These are phyloP conservation scores for Ogataea wickerhamii DNA, from an alignment of 805 yeast species.

Conservation along the genomic window DNA sequence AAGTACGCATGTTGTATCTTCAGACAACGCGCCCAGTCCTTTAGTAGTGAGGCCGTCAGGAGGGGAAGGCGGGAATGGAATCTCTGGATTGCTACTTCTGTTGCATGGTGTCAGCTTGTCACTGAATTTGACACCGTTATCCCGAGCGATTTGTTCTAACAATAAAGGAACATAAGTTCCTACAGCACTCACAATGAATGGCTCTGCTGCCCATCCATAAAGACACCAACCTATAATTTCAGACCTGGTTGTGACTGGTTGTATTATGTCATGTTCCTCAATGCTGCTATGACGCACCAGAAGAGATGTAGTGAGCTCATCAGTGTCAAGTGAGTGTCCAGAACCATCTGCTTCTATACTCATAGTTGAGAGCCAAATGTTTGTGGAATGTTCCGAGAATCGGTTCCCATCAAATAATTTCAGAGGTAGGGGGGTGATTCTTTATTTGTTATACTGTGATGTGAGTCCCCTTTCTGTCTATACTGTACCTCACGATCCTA, in stretches of 20 bases:
- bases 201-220: conserved; percentile 74
- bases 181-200: conserved; percentile 74
- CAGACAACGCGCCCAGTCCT: conserved; percentile 5
- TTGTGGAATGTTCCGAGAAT: too few relatives aligned
- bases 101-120: conserved; percentile 60
- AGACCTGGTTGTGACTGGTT: conserved; percentile 32
- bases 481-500: too few relatives aligned
- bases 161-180: conserved; percentile 74
- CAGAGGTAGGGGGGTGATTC: too few relatives aligned
- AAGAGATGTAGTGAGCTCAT: neutral
- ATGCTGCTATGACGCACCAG: neutral
- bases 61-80: conserved; percentile 34
- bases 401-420: too few relatives aligned
- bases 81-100: conserved; percentile 24
- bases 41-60: conserved; percentile 12
- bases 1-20: conserved; percentile 30
- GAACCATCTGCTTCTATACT: too few relatives aligned
- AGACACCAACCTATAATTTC: conserved; percentile 67
- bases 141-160: conserved; percentile 67
- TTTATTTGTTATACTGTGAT: too few relatives aligned
- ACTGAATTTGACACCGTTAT: conserved; percentile 59
- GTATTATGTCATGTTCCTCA: conserved; percentile 10
- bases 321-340: too few relatives aligned
- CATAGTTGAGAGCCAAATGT: too few relatives aligned
- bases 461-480: too few relatives aligned